These are phyloP conservation scores for Cyberlindnera suaveolens DNA, from an alignment of 805 yeast genomes.

Conservation along the genomic window DNA sequence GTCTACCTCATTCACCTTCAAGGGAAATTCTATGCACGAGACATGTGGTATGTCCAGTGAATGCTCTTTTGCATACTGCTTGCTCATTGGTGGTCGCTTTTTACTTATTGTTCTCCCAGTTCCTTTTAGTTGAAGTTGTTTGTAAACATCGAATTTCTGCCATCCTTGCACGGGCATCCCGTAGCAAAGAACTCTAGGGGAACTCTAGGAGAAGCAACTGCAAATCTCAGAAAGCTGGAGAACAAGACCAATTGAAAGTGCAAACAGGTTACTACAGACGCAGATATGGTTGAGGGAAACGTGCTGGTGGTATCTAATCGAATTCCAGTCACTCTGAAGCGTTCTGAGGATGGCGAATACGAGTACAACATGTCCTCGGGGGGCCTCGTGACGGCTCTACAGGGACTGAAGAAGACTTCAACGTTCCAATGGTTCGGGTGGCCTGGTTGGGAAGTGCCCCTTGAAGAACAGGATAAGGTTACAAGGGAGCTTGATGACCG, in stretches of 20 bases:
- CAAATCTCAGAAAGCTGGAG: background rate
- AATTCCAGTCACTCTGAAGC: conserved; percentile 86
- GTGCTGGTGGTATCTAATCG: conserved; percentile 92
- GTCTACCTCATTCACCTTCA: conserved; percentile 54
- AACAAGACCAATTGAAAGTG: too few species aligned
- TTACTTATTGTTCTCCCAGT: too few species aligned
- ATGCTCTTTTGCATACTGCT: conserved; percentile 43
- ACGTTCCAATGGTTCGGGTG: conserved; percentile 98
- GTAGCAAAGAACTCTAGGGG: background rate
- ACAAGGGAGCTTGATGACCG: conserved; percentile 63
- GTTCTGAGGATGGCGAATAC: conserved; percentile 56
- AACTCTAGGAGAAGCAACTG: background rate
- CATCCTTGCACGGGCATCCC: too few species aligned
- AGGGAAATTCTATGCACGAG: conserved; percentile 73
- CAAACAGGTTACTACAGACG: background rate
- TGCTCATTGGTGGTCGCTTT: conserved; percentile 10
- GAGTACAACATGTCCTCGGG: conserved; percentile 93
- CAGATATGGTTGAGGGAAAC: conserved; percentile 30
- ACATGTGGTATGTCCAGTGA: conserved; percentile 70
- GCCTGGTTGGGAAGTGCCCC: conserved; percentile 91
- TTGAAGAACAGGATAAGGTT: conserved; percentile 62
- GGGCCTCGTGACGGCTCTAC: conserved; percentile 92
- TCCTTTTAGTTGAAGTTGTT: too few species aligned
- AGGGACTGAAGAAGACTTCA: conserved; percentile 77
- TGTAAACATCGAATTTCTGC: too few species aligned